Conservation (phyloP, 2,329 filamentous ascomycete species). For the Dactylellina haptotyla region DNA sequence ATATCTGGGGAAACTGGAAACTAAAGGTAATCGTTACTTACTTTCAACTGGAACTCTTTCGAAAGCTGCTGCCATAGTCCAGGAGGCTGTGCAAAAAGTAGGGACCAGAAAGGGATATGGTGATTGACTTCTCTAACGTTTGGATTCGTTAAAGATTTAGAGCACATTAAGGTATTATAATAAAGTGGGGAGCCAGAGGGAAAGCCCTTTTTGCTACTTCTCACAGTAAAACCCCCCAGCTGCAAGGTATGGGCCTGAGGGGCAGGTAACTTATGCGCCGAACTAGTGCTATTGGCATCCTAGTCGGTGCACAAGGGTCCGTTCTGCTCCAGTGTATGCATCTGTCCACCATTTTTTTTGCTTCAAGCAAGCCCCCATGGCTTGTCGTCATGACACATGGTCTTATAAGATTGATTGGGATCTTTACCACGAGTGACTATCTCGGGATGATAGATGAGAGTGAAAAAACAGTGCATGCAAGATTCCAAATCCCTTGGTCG, state of each 20-base stretch:
- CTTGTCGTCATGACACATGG: constrained; percentile 54
- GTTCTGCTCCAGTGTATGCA: constrained; percentile 35
- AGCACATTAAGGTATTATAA: constrained; percentile 51
- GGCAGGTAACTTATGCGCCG: constrained; percentile 52
- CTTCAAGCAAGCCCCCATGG: constrained; percentile 43
- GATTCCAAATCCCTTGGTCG: constrained; percentile 53
- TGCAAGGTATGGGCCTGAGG: constrained; percentile 50
- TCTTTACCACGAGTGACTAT: constrained; percentile 30
- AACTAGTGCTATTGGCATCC: constrained; percentile 52
- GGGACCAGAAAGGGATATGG: constrained; percentile 51
- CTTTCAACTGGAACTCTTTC: constrained; percentile 52
- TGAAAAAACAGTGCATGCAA: constrained; percentile 37
- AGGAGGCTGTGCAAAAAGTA: constrained; percentile 53
- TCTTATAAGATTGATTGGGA: constrained; percentile 30
- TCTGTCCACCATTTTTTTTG: constrained; percentile 43
- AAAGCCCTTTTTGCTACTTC: constrained; percentile 49
- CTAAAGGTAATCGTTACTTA: constrained; percentile 37
- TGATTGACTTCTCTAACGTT: constrained; percentile 43
- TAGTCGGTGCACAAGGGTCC: constrained; percentile 37
- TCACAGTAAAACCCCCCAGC: constrained; percentile 31
- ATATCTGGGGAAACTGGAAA: constrained; percentile 35
- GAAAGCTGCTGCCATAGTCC: constrained; percentile 53
- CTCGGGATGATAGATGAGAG: constrained; percentile 34
- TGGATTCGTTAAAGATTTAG: constrained; percentile 46
- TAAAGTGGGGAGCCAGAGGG: constrained; percentile 51